These are phyloP conservation scores for Psilocybe sp. DNA, from an alignment of 768 basidiomycete genomes.

Conservation along the genomic window DNA sequence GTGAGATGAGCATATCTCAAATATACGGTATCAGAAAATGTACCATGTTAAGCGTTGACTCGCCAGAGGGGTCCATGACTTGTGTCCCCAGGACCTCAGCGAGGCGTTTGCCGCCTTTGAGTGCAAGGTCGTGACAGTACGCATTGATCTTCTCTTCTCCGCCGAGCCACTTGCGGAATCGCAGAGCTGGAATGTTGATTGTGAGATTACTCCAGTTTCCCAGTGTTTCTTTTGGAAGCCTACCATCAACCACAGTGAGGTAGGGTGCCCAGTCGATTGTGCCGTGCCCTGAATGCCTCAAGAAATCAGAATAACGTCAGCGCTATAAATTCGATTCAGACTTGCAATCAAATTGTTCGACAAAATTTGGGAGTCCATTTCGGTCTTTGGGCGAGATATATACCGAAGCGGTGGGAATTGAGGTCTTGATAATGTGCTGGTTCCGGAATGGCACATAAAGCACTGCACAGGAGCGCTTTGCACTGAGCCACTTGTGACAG, in stretches of 20 bases:
- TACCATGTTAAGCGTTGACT: constrained; percentile 77
- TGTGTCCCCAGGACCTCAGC: constrained; percentile 63
- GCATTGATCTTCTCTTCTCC: constrained; percentile 76
- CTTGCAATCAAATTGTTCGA: constrained; percentile 51
- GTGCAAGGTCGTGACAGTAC: constrained; percentile 72
- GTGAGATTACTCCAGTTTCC: background rate
- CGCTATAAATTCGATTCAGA: background rate
- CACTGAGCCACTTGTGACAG: constrained; percentile 83
- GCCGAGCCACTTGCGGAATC: constrained; percentile 77
- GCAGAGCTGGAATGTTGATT: constrained; percentile 49
- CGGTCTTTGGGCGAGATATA: constrained; percentile 49
- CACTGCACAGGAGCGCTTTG: constrained; percentile 64
- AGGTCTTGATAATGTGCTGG: constrained; percentile 57
- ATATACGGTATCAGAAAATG: background rate
- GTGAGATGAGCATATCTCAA: background rate
- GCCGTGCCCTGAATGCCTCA: constrained; percentile 51
- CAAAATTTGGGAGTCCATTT: constrained; percentile 33
- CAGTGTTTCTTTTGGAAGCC: constrained; percentile 5
- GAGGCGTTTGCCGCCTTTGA: constrained; percentile 62
- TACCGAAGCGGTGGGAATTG: constrained; percentile 52
- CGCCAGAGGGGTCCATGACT: constrained; percentile 59
- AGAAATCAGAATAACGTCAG: background rate
- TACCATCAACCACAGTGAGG: constrained; percentile 55
- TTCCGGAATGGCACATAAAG: constrained; percentile 78
- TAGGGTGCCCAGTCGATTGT: constrained; percentile 55